A percentile compares a stretch with the other conserved stretches of the same genome.
phyloP scores from a whole-genome alignment of 768 basidiomycete species.

The Trametes meyenii region DNA sequence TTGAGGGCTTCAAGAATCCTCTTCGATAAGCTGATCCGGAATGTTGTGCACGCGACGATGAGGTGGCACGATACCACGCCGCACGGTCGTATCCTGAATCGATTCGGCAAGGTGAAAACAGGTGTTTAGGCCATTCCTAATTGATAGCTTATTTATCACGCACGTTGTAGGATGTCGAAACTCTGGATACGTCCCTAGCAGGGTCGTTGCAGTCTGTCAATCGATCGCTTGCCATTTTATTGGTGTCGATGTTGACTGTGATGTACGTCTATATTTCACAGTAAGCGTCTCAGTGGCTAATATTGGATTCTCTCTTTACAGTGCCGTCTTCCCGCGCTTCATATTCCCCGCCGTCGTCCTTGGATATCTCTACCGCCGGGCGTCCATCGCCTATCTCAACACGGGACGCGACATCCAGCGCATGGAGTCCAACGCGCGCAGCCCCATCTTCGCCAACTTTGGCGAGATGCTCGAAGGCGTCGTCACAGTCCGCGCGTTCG shows the following conservation, averaged over 20 bases:
- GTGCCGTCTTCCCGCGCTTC: constrained; percentile 82
- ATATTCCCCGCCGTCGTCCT: constrained; percentile 77
- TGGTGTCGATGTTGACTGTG: constrained; percentile 73
- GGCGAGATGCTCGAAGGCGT: constrained; percentile 85
- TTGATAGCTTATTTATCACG: constrained; percentile 1
- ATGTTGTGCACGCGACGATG: constrained; percentile 82
- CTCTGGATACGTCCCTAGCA: constrained; percentile 76
- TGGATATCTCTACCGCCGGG: constrained; percentile 69
- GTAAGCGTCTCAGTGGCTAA: background rate
- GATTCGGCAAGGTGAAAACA: constrained; percentile 69
- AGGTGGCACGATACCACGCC: constrained; percentile 85
- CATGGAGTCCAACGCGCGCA: constrained; percentile 88
- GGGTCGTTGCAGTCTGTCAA: constrained; percentile 75
- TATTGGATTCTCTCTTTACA: constrained; percentile 19
- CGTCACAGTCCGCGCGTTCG: constrained; percentile 92
- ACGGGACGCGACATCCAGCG: constrained; percentile 84
- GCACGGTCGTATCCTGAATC: constrained; percentile 84
- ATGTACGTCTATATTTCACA: constrained; percentile 46
- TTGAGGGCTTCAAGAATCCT: constrained; percentile 40
- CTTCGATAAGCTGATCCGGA: constrained; percentile 58
- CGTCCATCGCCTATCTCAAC: constrained; percentile 73
- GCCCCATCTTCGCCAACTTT: constrained; percentile 84
- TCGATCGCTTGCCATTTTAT: constrained; percentile 73
- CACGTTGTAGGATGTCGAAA: constrained; percentile 69
- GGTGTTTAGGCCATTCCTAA: background rate